Conservation (phyloP, 2,329 filamentous ascomycete genomes). For the Aspergillus felis region DNA sequence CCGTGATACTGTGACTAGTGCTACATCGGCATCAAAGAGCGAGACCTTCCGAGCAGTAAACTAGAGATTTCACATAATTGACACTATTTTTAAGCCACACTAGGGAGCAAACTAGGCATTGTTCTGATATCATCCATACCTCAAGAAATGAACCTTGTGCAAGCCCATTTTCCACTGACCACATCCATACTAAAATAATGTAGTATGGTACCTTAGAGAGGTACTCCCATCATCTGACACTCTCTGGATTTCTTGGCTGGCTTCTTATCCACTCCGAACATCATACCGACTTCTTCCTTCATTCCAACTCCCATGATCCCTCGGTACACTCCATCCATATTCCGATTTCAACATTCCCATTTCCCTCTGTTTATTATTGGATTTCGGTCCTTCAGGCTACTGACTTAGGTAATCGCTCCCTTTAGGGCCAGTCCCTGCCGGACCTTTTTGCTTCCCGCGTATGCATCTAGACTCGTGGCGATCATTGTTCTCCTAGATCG, state of each 20-base stretch:
- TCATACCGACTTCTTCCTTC: not conserved
- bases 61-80: not conserved
- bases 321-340: not conserved
- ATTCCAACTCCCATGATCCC: not conserved
- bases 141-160: too few relatives aligned
- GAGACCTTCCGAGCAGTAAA: not conserved
- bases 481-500: constrained; percentile 3
- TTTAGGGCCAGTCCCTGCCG: not conserved
- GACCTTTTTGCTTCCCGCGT: not conserved
- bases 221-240: not conserved
- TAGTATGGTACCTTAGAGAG: too few relatives aligned
- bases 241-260: not conserved
- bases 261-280: not conserved
- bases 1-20: too few relatives aligned
- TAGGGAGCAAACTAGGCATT: not conserved
- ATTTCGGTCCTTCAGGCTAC: not conserved
- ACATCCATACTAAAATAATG: not conserved
- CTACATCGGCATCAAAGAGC: not conserved
- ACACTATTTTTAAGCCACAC: not conserved
- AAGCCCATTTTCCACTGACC: not conserved
- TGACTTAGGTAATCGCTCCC: not conserved
- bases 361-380: not conserved
- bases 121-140: not conserved
- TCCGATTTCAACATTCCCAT: not conserved
- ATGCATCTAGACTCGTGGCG: not conserved